Conservation (phyloP, 1,284 basidiomycete genomes). For the Marasmius oreades region DNA sequence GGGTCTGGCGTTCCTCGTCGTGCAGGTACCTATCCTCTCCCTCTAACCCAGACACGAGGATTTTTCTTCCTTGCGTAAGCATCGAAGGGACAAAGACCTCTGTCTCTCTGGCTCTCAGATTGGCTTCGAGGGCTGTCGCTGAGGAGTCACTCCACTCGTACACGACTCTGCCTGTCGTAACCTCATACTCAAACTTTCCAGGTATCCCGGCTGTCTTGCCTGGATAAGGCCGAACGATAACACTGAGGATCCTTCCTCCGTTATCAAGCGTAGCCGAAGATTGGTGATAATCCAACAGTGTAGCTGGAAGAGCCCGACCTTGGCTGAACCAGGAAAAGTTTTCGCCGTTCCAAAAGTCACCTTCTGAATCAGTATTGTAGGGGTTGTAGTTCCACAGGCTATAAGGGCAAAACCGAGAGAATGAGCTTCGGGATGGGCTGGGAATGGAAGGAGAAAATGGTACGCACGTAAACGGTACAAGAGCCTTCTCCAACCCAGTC, state of each 20-base stretch:
- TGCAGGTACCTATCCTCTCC: slow-evolving; percentile 46
- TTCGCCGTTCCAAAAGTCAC: slow-evolving; percentile 95
- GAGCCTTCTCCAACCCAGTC: slow-evolving; percentile 67
- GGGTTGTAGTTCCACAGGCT: slow-evolving; percentile 97
- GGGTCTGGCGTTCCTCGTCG: slow-evolving; percentile 61
- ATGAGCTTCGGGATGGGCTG: slow-evolving; percentile 3
- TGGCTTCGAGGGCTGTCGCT: slow-evolving; percentile 3
- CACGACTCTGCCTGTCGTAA: slow-evolving; percentile 59
- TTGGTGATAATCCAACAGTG: slow-evolving; percentile 52
- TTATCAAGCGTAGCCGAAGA: slow-evolving; percentile 66
- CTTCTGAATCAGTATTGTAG: slow-evolving; percentile 71
- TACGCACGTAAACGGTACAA: slow-evolving; percentile 80
- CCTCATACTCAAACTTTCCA: slow-evolving; percentile 63
- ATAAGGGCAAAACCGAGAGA: background rate
- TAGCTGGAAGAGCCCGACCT: slow-evolving; percentile 48
- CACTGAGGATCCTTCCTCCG: slow-evolving; percentile 75
- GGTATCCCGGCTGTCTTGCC: slow-evolving; percentile 78
- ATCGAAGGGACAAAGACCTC: slow-evolving; percentile 77
- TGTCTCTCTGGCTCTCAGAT: slow-evolving; percentile 55
- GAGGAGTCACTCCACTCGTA: slow-evolving; percentile 57
- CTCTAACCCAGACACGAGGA: slow-evolving; percentile 54
- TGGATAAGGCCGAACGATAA: slow-evolving; percentile 77
- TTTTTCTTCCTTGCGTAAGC: slow-evolving; percentile 51
- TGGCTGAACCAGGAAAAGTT: slow-evolving; percentile 92
- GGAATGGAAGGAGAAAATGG: background rate